Conservation (phyloP, 352 stramenopile genomes). For the Plasmopara viticola region DNA sequence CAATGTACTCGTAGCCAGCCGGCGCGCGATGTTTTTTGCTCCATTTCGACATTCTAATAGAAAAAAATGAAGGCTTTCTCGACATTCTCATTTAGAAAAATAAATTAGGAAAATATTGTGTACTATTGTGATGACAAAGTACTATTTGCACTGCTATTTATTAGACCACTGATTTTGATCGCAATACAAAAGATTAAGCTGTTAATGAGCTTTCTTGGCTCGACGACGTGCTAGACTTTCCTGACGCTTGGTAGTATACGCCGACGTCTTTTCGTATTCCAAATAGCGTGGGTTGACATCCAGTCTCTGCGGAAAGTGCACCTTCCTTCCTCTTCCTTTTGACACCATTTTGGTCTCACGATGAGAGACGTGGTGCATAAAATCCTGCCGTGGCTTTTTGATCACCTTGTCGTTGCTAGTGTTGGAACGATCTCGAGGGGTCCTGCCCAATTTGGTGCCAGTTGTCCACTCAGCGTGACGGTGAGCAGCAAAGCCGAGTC, state of each 20-base stretch:
- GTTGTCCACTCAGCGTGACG: slow-evolving; percentile 4
- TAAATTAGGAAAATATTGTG: no score
- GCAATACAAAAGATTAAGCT: no score
- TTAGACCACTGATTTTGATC: no score
- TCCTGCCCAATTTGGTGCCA: slow-evolving; percentile 3
- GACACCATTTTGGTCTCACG: not conserved
- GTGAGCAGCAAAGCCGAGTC: slow-evolving; percentile 12
- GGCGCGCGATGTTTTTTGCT: slow-evolving; percentile 84
- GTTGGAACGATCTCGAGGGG: not conserved
- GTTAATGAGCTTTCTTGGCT: slow-evolving; percentile 2
- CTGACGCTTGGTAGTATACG: slow-evolving; percentile 9
- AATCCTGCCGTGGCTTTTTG: not conserved
- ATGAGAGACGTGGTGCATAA: not conserved
- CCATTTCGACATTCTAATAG: slow-evolving; percentile 76
- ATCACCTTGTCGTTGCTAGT: not conserved
- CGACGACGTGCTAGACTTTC: slow-evolving; percentile 8
- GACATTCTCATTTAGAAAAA: no score
- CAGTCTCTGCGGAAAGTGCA: not conserved
- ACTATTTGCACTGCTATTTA: no score
- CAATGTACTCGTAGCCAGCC: slow-evolving; percentile 92
- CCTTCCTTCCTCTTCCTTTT: not conserved
- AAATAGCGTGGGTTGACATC: slow-evolving; percentile 12
- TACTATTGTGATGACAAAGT: not conserved
- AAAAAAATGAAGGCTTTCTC: not conserved
- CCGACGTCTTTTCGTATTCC: slow-evolving; percentile 9